phyloP scores from a whole-genome alignment of 768 basidiomycete species.

The Amylocystis lapponica region DNA sequence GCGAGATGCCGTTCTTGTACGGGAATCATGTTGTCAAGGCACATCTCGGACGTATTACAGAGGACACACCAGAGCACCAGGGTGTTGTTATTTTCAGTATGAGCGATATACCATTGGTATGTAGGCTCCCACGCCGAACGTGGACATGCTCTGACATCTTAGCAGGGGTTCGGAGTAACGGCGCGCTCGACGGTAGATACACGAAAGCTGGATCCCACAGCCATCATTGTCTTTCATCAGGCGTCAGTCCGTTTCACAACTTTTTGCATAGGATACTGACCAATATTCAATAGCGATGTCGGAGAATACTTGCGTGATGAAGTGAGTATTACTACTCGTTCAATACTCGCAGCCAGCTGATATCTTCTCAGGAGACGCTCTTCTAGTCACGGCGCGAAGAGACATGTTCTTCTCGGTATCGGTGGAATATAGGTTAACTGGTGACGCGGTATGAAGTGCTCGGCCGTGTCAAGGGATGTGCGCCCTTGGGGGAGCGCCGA shows the following conservation, averaged over 20 bases:
- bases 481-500: too few relatives aligned
- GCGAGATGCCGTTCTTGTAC: conserved; percentile 99
- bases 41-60: conserved; percentile 96
- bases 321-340: conserved; percentile 36
- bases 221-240: conserved; percentile 98
- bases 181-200: conserved; percentile 94
- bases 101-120: conserved; percentile 88
- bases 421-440: background rate
- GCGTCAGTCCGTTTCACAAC: conserved; percentile 49
- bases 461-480: conserved; percentile 19
- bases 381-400: conserved; percentile 37
- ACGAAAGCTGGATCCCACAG: conserved; percentile 93
- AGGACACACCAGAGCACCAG: conserved; percentile 98
- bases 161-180: conserved; percentile 94
- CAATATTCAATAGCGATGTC: conserved; percentile 62
- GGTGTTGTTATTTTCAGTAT: conserved; percentile 96
- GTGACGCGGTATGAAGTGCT: conserved; percentile 36
- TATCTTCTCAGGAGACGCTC: conserved; percentile 58
- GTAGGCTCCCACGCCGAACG: conserved; percentile 17
- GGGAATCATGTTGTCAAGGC: conserved; percentile 99
- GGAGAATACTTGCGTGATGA: conserved; percentile 98
- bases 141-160: conserved; percentile 7
- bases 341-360: conserved; percentile 1
- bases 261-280: background rate
- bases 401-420: background rate